phyloP scores from a whole-genome alignment of 441 rosid species.

The Erodium texanum region DNA sequence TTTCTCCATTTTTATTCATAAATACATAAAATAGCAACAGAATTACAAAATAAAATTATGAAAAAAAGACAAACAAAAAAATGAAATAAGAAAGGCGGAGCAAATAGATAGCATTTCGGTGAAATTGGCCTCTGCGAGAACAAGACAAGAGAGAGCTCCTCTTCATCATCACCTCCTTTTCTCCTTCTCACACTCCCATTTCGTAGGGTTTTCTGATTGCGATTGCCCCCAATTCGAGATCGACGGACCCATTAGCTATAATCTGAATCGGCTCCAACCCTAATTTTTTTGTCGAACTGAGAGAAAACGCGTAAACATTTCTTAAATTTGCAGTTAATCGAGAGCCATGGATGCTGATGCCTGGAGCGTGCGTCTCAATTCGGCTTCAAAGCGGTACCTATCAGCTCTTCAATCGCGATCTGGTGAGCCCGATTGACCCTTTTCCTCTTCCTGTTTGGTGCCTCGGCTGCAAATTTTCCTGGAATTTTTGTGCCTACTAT shows the following conservation, averaged over 20 bases:
- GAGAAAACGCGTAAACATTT: not conserved
- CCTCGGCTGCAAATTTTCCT: not conserved
- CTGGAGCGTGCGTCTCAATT: slow-evolving; percentile 77
- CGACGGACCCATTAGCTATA: not conserved
- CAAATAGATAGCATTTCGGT: not conserved
- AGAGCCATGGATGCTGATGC: slow-evolving; percentile 82
- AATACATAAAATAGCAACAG: not conserved
- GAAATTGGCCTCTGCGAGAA: not conserved
- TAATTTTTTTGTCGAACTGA: not conserved
- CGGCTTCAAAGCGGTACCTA: slow-evolving; percentile 63
- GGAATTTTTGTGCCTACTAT: not conserved
- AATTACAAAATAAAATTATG: not conserved
- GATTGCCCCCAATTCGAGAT: not conserved
- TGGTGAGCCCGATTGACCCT: slow-evolving; percentile 23
- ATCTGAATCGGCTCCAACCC: not conserved
- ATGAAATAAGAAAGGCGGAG: not conserved
- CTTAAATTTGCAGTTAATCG: not conserved
- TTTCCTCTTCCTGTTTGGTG: not conserved
- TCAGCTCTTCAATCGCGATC: slow-evolving; percentile 58
- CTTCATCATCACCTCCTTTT: not conserved
- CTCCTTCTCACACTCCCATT: not conserved
- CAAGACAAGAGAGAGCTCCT: not conserved
- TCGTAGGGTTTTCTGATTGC: not conserved
- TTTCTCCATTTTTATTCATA: not conserved
- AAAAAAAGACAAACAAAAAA: no score